phyloP scores from a whole-genome alignment of 1,284 basidiomycete genomes.

The Pseudozyma sp. region DNA sequence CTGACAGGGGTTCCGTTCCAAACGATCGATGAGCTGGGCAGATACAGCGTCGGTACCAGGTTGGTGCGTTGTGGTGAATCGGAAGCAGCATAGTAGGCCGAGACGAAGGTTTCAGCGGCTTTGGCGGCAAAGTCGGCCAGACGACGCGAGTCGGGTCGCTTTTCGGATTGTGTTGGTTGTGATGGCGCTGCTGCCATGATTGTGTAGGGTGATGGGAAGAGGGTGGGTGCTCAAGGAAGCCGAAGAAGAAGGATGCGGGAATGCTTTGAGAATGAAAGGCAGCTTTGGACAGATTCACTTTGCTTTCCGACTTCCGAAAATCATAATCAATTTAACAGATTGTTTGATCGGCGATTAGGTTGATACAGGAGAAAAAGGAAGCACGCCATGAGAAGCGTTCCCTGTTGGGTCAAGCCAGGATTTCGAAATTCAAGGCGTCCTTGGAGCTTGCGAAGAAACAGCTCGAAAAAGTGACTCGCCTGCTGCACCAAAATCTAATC shows the following conservation, averaged over 20 bases:
- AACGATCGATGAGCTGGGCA: conserved; percentile 62
- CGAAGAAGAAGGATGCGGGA: not conserved
- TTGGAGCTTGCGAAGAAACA: not conserved
- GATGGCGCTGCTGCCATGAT: conserved; percentile 8
- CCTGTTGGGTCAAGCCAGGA: too few relatives aligned
- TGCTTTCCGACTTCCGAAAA: conserved; percentile 22
- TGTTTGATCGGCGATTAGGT: conserved; percentile 1
- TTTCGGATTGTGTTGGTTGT: conserved; percentile 8
- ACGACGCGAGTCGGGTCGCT: conserved; percentile 35
- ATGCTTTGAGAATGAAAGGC: conserved; percentile 1
- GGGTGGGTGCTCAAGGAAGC: not conserved
- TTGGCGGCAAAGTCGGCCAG: conserved; percentile 61
- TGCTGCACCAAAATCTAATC: too few relatives aligned
- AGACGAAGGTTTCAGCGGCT: conserved; percentile 65
- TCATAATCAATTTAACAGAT: not conserved
- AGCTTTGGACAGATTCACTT: conserved; percentile 10
- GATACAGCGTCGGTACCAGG: conserved; percentile 64
- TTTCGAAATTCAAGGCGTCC: not conserved
- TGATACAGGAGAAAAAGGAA: not conserved
- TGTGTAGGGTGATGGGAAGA: not conserved
- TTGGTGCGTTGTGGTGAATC: conserved; percentile 63
- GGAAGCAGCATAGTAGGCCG: conserved; percentile 66
- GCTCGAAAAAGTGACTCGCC: not conserved
- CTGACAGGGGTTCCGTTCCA: conserved; percentile 68
- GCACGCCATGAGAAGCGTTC: conserved; percentile 18